These are phyloP conservation scores for Xylaria telfairii DNA, from an alignment of 495 filamentous ascomycete species.

Conservation along the genomic window DNA sequence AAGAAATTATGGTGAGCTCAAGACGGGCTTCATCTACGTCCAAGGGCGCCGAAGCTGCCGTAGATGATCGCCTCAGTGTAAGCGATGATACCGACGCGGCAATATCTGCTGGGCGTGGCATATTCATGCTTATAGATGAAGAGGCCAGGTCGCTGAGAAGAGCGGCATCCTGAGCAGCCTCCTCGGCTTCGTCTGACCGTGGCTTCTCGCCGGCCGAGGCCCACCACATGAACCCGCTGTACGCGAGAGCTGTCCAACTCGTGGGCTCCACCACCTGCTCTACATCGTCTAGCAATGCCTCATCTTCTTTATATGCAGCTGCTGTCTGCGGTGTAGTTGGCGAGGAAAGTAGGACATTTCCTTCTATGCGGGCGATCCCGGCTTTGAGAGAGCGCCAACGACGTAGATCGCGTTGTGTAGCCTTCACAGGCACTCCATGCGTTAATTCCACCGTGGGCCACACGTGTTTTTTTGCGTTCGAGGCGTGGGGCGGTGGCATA, in stretches of 20 bases:
- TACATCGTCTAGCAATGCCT: conserved; percentile 48
- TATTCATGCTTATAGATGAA: conserved; percentile 36
- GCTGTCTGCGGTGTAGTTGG: conserved; percentile 39
- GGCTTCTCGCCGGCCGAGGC: conserved; percentile 90
- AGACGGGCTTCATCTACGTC: conserved; percentile 42
- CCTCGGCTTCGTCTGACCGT: conserved; percentile 56
- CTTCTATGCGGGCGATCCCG: conserved; percentile 64
- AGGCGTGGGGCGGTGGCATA: conserved; percentile 66
- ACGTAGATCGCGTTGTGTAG: conserved; percentile 87
- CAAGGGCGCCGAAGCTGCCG: conserved; percentile 22
- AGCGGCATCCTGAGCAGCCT: conserved; percentile 51
- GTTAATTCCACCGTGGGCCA: conserved; percentile 80
- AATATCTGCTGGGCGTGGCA: conserved; percentile 41
- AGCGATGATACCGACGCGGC: conserved; percentile 49
- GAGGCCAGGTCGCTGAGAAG: conserved; percentile 53
- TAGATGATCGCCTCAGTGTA: conserved; percentile 34
- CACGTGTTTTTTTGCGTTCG: conserved; percentile 60
- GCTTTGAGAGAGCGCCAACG: conserved; percentile 75
- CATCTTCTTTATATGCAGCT: conserved; percentile 33
- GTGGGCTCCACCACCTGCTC: conserved; percentile 72
- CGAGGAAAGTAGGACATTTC: conserved; percentile 31
- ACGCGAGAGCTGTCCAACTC: conserved; percentile 90
- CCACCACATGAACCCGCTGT: conserved; percentile 97
- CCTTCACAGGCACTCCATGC: conserved; percentile 69
- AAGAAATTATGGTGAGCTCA: conserved; percentile 84